These are phyloP conservation scores for Colletotrichum tofieldiae DNA, from an alignment of 2,329 filamentous ascomycete genomes.

Conservation along the genomic window DNA sequence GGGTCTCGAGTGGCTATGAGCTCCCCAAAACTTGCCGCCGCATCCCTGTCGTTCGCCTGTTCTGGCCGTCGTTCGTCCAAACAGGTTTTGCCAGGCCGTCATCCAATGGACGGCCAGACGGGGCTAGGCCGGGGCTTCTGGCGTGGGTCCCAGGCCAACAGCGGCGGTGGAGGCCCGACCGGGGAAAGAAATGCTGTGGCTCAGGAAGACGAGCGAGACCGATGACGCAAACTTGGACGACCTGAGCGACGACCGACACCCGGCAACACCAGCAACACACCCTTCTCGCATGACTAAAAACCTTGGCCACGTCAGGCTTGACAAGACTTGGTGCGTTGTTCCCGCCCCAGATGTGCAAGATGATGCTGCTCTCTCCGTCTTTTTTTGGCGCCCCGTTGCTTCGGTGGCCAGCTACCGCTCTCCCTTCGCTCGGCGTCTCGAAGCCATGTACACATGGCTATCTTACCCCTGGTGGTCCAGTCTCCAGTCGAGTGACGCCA, in stretches of 20 bases:
- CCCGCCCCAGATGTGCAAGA: constrained; percentile 11
- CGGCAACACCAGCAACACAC: constrained; percentile 16
- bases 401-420: constrained; percentile 9
- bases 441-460: neutral
- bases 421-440: neutral
- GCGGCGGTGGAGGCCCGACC: neutral
- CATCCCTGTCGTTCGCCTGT: constrained; percentile 21
- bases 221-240: constrained; percentile 41
- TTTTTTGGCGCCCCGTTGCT: neutral
- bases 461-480: neutral
- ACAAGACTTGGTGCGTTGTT: constrained; percentile 32
- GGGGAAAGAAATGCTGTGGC: constrained; percentile 11
- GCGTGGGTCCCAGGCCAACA: constrained; percentile 6
- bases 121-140: neutral
- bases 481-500: constrained; percentile 32
- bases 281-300: constrained; percentile 34
- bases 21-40: constrained; percentile 26
- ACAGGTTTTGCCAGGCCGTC: constrained; percentile 36
- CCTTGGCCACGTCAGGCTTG: constrained; percentile 41
- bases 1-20: constrained; percentile 35
- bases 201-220: constrained; percentile 8
- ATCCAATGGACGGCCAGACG: constrained; percentile 23
- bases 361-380: constrained; percentile 2
- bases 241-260: constrained; percentile 16
- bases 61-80: constrained; percentile 12